Percentiles rank a stretch among this genome's conserved stretches.
Conservation (phyloP, 257 asterid genomes). For the Salvia miltiorrhiza region DNA sequence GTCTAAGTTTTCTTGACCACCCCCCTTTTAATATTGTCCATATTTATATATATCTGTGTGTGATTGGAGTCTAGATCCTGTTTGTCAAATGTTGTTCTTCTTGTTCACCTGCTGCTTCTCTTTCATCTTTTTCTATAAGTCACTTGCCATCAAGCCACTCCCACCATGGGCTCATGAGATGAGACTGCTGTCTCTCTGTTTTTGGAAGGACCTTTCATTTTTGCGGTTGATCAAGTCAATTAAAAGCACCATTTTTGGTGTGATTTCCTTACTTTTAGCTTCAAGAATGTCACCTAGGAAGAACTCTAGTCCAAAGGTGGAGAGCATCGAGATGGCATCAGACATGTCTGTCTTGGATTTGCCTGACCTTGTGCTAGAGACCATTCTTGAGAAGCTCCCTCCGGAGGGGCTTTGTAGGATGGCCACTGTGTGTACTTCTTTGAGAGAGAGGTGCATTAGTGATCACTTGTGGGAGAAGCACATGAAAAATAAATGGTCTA, state of each 20-base stretch:
- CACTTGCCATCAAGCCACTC: conserved; percentile 55
- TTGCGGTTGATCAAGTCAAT: conserved; percentile 29
- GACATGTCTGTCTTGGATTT: conserved; percentile 58
- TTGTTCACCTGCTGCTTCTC: conserved; percentile 66
- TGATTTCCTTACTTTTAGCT: conserved; percentile 19
- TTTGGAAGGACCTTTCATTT: conserved; percentile 51
- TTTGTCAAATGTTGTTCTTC: conserved; percentile 66
- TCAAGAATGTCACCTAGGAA: conserved; percentile 43
- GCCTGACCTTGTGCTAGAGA: conserved; percentile 80
- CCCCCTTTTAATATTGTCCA: conserved; percentile 1
- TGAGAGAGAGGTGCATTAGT: conserved; percentile 66
- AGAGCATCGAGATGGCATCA: conserved; percentile 25
- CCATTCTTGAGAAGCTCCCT: conserved; percentile 80
- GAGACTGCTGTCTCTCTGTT: conserved; percentile 53
- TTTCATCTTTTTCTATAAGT: conserved; percentile 58
- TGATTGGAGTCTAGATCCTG: conserved; percentile 34
- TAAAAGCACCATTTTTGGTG: conserved; percentile 25
- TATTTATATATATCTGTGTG: conserved; percentile 28
- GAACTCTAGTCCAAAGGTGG: conserved; percentile 29
- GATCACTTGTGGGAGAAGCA: conserved; percentile 79
- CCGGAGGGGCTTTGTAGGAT: conserved; percentile 70
- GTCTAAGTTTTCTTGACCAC: conserved; percentile 41
- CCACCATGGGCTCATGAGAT: conserved; percentile 66
- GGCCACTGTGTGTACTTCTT: conserved; percentile 63
- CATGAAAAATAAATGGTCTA: conserved; percentile 71